These are phyloP conservation scores for Geoglossum glabrum DNA, from an alignment of 495 filamentous ascomycete species.

Conservation along the genomic window DNA sequence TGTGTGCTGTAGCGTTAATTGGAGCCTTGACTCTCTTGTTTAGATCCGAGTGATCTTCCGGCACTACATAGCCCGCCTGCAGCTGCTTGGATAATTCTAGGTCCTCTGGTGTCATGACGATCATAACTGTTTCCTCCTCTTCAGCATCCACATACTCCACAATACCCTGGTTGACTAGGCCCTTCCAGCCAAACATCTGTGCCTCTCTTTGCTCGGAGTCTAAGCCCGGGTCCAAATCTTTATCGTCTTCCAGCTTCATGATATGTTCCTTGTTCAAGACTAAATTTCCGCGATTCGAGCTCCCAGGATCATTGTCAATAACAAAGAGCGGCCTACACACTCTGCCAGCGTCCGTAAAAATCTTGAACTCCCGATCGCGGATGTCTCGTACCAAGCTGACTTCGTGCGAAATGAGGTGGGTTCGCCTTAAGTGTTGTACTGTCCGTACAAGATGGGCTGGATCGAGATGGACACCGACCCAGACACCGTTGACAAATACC, in stretches of 20 bases:
- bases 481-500: conserved; percentile 92
- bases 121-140: conserved; percentile 97
- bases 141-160: conserved; percentile 95
- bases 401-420: conserved; percentile 62
- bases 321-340: conserved; percentile 87
- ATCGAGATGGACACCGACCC: conserved; percentile 81
- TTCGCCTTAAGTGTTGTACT: conserved; percentile 56
- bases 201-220: conserved; percentile 35
- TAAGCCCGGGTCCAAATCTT: conserved; percentile 32
- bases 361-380: conserved; percentile 91
- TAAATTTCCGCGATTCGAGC: conserved; percentile 51
- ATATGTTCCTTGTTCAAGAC: conserved; percentile 70
- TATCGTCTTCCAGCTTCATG: conserved; percentile 44
- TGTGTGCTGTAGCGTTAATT: conserved; percentile 61
- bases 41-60: conserved; percentile 36
- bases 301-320: conserved; percentile 54
- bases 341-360: conserved; percentile 91
- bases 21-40: conserved; percentile 74
- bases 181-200: conserved; percentile 68
- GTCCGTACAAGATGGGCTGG: conserved; percentile 59
- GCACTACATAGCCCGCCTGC: conserved; percentile 40
- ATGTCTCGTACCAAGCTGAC: conserved; percentile 89
- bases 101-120: conserved; percentile 94
- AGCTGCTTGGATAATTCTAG: conserved; percentile 50
- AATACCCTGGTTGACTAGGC: conserved; percentile 55